These are phyloP conservation scores for Trametes polyzona DNA, from an alignment of 1,284 basidiomycete species.

Conservation along the genomic window DNA sequence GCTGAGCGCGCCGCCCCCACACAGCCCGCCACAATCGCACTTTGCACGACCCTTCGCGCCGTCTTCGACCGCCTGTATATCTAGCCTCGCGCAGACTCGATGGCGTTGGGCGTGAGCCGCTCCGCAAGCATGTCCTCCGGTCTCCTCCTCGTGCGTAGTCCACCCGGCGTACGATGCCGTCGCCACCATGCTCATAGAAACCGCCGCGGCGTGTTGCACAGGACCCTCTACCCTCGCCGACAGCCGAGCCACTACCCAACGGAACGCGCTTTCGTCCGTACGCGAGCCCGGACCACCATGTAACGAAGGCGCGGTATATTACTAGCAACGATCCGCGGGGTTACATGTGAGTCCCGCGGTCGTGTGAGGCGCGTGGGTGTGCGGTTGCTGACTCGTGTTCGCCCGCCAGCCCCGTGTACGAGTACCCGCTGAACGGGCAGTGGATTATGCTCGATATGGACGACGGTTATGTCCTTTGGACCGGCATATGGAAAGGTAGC, in stretches of 20 bases:
- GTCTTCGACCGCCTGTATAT: neutral
- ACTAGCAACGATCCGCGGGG: conserved; percentile 85
- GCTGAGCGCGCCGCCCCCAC: conserved; percentile 10
- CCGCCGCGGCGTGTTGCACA: conserved; percentile 33
- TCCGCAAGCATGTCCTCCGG: conserved; percentile 38
- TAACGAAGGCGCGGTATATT: conserved; percentile 83
- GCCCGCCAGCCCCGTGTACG: conserved; percentile 72
- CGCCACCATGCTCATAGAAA: neutral
- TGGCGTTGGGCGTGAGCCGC: conserved; percentile 35
- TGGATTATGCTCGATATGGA: conserved; percentile 95
- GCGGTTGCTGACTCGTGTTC: conserved; percentile 11
- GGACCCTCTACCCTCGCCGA: conserved; percentile 55
- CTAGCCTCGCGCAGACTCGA: conserved; percentile 8
- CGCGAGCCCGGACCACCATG: conserved; percentile 75
- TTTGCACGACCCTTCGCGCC: neutral
- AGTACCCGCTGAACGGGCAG: conserved; percentile 84
- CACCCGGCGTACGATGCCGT: neutral
- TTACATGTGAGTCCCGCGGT: conserved; percentile 67
- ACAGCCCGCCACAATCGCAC: neutral
- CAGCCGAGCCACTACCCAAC: conserved; percentile 39
- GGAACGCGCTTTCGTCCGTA: conserved; percentile 75
- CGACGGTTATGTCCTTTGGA: conserved; percentile 86
- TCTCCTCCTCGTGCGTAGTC: conserved; percentile 31
- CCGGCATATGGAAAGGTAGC: conserved; percentile 86
- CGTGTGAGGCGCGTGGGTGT: neutral